These are phyloP conservation scores for Eremothecium sinecaudum DNA, from an alignment of 1,139 yeast species.

Conservation along the genomic window DNA sequence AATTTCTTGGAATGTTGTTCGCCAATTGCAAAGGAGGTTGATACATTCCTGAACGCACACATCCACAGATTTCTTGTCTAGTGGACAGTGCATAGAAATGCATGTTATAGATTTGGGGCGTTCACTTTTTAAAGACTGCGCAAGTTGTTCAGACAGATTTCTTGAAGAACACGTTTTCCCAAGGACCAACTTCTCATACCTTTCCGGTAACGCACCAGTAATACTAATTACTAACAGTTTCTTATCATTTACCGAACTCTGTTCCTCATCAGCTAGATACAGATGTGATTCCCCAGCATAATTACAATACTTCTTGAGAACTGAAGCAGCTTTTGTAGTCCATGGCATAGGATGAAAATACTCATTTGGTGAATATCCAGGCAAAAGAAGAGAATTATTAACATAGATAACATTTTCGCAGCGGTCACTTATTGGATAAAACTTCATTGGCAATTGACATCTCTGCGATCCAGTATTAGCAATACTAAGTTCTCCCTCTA, in stretches of 20 bases:
- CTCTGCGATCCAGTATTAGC: slow-evolving; percentile 24
- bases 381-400: slow-evolving; percentile 26
- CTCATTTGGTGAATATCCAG: slow-evolving; percentile 23
- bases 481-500: slow-evolving; percentile 23
- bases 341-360: slow-evolving; percentile 23
- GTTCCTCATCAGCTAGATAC: slow-evolving; percentile 19
- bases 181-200: slow-evolving; percentile 25
- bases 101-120: slow-evolving; percentile 15
- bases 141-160: slow-evolving; percentile 21
- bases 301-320: slow-evolving; percentile 27
- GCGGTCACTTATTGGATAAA: slow-evolving; percentile 18
- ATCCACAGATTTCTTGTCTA: slow-evolving; percentile 18
- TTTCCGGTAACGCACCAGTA: slow-evolving; percentile 29
- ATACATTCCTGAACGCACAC: slow-evolving; percentile 20
- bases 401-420: slow-evolving; percentile 18
- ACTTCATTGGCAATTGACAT: slow-evolving; percentile 23
- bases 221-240: slow-evolving; percentile 24
- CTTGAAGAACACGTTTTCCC: slow-evolving; percentile 24
- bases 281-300: slow-evolving; percentile 27
- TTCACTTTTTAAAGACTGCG: slow-evolving; percentile 18
- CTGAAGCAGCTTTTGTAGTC: slow-evolving; percentile 23
- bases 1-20: slow-evolving; percentile 18
- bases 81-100: slow-evolving; percentile 25
- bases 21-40: slow-evolving; percentile 22
- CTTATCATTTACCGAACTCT: slow-evolving; percentile 12